Base-by-base conservation (phyloP, 352 stramenopile species). In the Halophytophthora batemanensis region DNA sequence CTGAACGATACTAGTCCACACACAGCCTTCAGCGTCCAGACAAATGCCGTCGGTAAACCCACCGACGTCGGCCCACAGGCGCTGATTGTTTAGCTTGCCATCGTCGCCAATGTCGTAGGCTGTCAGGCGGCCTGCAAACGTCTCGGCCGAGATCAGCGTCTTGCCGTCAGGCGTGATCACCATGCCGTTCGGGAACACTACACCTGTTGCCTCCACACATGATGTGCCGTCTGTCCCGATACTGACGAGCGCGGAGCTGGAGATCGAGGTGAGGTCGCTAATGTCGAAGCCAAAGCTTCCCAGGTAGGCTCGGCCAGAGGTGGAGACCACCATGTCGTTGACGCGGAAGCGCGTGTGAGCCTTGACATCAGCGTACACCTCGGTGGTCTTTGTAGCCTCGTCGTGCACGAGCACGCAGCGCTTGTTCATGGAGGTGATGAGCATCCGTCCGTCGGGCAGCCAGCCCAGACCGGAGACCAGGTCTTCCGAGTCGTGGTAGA, bases 151-250 rank as follows among this genome's bases (percentile, higher is more conserved):
- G 58, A 90, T 87, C 25, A 90, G 51, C 38, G 77, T 90, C 64
- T 79, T 87, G 31, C 74, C 77, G 39, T 90, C 79, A 0, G 79
- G 74, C 0, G 79, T 87, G 54, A 87, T 83, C 12, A 90, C 77
- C 19, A 61, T 60, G 11, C 79, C 79, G 45, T 90, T 90, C n/a
- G 79, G 79, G 38, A 87, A 90, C 45, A 90, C 63, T 44, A 90
- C 56, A 4, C 67, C 63, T 7, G 64, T 82, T 0, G 79, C 61
- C 19, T 85, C 74, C 19, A 90, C 77, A 0, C 70, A 67, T 18
- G 84, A 58, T 13, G 42, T 45, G 14, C 49, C 50, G 34, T 86
- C 74, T n/a, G 49, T 62, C 8, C 66, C 72, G 19, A 90, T 23
- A 11, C 74, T 79, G 50, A 90, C 70, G 43, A 90, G 62, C 18